phyloP scores from a whole-genome alignment of 768 basidiomycete genomes.

The Arthromyces matolae region DNA sequence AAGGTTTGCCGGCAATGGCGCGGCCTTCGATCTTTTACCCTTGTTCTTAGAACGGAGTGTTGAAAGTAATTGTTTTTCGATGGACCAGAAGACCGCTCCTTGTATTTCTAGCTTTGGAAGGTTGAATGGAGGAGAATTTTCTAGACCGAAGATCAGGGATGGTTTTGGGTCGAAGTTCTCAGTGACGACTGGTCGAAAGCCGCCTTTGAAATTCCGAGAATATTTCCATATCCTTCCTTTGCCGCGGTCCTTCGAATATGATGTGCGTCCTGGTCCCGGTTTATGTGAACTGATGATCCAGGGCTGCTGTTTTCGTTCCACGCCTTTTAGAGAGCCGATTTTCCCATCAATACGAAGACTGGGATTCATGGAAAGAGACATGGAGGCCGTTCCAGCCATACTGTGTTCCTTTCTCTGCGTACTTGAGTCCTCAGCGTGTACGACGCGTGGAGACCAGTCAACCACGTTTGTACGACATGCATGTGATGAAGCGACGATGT shows the following conservation, averaged over 20 bases:
- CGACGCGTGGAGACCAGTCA: background rate
- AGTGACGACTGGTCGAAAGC: background rate
- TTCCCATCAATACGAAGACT: background rate
- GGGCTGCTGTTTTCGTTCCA: background rate
- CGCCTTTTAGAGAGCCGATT: background rate
- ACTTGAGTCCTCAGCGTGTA: background rate
- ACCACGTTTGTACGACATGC: too few relatives aligned
- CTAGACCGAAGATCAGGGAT: background rate
- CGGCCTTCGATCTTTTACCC: background rate
- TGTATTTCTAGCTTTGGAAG: background rate
- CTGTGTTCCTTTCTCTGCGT: background rate
- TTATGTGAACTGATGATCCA: background rate
- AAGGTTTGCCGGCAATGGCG: background rate
- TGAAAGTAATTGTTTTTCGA: background rate
- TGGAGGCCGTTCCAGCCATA: background rate
- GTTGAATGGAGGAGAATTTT: background rate
- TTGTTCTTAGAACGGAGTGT: background rate
- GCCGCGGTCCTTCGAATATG: background rate
- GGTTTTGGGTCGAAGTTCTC: background rate
- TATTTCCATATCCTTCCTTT: background rate
- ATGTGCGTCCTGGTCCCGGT: background rate
- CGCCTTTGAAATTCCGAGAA: background rate
- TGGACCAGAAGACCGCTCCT: background rate
- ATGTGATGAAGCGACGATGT: too few relatives aligned
- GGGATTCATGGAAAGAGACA: background rate